Evolutionary conservation across 2,329 filamentous ascomycete genomes (phyloP).

Genomic region (Cryphonectria parasitica): DNA sequence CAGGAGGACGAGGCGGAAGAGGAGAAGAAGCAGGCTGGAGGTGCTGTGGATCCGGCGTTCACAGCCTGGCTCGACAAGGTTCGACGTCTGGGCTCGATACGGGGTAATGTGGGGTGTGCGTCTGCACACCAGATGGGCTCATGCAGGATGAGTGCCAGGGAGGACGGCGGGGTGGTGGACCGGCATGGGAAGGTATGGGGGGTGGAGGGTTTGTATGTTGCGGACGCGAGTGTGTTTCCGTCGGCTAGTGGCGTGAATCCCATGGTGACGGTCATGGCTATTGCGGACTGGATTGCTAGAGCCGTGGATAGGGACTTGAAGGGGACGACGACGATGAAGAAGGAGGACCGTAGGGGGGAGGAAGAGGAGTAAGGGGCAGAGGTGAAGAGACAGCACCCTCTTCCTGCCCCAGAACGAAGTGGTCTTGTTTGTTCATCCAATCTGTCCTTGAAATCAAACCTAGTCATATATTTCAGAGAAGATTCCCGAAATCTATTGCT

Average conservation of each 20-base stretch:
- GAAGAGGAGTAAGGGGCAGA: background rate
- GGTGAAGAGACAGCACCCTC: background rate
- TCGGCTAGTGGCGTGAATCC: constrained; percentile 80
- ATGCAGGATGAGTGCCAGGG: constrained; percentile 68
- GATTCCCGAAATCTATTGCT: too few species aligned
- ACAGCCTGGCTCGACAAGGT: constrained; percentile 61
- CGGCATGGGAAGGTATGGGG: constrained; percentile 67
- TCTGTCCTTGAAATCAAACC: background rate
- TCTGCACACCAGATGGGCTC: constrained; percentile 85
- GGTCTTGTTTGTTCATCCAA: too few species aligned
- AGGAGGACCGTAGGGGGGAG: background rate
- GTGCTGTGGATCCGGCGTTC: constrained; percentile 57
- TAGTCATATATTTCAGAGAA: too few species aligned
- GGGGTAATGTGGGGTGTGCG: constrained; percentile 58
- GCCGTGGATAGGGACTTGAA: constrained; percentile 55
- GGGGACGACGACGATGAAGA: background rate
- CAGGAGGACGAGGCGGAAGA: background rate
- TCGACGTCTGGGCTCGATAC: constrained; percentile 51
- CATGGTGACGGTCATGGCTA: constrained; percentile 77
- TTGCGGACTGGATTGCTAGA: constrained; percentile 67
- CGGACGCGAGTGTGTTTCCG: constrained; percentile 77
- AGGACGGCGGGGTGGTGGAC: constrained; percentile 61
- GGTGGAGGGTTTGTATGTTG: constrained; percentile 66
- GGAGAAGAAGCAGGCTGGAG: constrained; percentile 22
- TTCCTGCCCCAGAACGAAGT: too few species aligned